Evolutionary conservation across 768 basidiomycete species (phyloP).

Genomic region (Roridomyces roridus): DNA sequence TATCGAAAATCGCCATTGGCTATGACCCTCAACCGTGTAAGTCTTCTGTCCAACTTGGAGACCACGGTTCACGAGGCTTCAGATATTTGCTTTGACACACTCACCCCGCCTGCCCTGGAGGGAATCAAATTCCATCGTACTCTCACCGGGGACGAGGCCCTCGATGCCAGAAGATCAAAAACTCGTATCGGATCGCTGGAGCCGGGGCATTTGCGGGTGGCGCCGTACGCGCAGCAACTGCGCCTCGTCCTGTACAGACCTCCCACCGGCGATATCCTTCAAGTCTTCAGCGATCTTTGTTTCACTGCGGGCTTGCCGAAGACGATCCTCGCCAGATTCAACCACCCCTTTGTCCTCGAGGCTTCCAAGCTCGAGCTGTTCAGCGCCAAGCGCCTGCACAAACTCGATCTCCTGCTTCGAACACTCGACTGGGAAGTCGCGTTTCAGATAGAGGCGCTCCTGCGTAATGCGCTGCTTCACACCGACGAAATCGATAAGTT

Average conservation of each 20-base stretch:
- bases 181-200: slow-evolving; percentile 65
- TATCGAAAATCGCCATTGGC: slow-evolving; percentile 66
- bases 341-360: slow-evolving; percentile 49
- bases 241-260: slow-evolving; percentile 64
- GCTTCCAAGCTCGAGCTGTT: slow-evolving; percentile 60
- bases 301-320: slow-evolving; percentile 48
- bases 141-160: slow-evolving; percentile 44
- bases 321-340: slow-evolving; percentile 39
- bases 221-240: slow-evolving; percentile 76
- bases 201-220: slow-evolving; percentile 61
- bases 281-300: slow-evolving; percentile 62
- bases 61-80: not conserved
- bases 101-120: slow-evolving; percentile 71
- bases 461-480: slow-evolving; percentile 67
- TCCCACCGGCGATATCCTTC: slow-evolving; percentile 50
- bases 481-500: slow-evolving; percentile 61
- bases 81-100: slow-evolving; percentile 75
- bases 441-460: slow-evolving; percentile 77
- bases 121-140: slow-evolving; percentile 62
- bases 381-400: slow-evolving; percentile 48
- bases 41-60: slow-evolving; percentile 29
- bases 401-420: slow-evolving; percentile 49
- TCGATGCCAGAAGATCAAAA: slow-evolving; percentile 54
- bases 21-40: slow-evolving; percentile 71
- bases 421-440: slow-evolving; percentile 68